Evolutionary conservation across 2,329 filamentous ascomycete species (phyloP).

Genomic region (Atkinsonella hypoxylon): DNA sequence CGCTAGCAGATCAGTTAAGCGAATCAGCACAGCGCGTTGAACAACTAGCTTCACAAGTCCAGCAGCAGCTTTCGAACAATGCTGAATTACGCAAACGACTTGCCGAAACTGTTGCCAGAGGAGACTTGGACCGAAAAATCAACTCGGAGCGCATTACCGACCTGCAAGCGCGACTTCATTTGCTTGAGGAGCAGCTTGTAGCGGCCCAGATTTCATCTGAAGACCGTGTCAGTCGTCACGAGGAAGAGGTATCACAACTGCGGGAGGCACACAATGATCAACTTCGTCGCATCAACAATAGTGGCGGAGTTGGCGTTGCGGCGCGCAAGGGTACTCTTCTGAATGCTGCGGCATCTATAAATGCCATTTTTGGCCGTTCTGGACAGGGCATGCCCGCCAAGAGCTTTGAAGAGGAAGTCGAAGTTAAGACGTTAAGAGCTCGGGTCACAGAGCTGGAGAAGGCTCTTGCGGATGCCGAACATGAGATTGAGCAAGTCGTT

Average conservation of each 20-base stretch:
- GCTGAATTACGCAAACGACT: constrained; percentile 63
- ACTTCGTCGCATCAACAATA: constrained; percentile 59
- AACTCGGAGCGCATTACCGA: constrained; percentile 74
- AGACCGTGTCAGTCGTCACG: constrained; percentile 69
- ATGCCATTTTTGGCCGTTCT: constrained; percentile 22
- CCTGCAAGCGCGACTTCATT: constrained; percentile 69
- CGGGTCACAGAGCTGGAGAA: constrained; percentile 78
- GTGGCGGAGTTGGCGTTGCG: constrained; percentile 17
- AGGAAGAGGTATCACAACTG: constrained; percentile 68
- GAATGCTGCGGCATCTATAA: constrained; percentile 18
- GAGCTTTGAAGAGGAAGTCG: constrained; percentile 59
- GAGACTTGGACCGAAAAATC: constrained; percentile 69
- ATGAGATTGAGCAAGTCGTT: constrained; percentile 74
- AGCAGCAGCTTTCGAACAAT: constrained; percentile 70
- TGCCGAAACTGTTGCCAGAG: constrained; percentile 65
- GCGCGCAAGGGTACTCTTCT: constrained; percentile 22
- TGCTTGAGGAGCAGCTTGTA: constrained; percentile 74
- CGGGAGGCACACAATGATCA: constrained; percentile 68
- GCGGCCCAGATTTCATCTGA: constrained; percentile 77
- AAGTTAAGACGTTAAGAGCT: constrained; percentile 64
- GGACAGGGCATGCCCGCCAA: constrained; percentile 44
- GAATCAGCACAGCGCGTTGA: constrained; percentile 69
- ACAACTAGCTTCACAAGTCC: constrained; percentile 66
- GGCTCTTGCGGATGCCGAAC: constrained; percentile 46
- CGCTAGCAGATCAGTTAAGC: constrained; percentile 56